A percentile compares a stretch with the other conserved stretches of the same genome.
Evolutionary conservation across 768 basidiomycete species (phyloP).

Genomic region (Dentipellis fragilis): DNA sequence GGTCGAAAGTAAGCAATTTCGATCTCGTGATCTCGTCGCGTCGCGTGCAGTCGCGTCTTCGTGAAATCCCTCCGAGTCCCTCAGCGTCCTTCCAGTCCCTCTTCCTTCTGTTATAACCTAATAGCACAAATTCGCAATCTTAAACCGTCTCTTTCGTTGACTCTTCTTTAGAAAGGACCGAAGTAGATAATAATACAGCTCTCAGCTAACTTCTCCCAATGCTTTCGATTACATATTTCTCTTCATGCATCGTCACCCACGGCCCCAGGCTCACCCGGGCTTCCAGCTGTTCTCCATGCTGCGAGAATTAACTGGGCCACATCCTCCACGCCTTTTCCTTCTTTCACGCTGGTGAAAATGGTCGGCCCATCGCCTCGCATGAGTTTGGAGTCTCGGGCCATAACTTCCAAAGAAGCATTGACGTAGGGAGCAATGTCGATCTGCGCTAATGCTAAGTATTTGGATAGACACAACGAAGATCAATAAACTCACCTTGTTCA

Average conservation of each 20-base stretch:
- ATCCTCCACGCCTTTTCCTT: conserved; percentile 71
- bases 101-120: background rate
- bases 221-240: too few relatives aligned
- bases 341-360: conserved; percentile 77
- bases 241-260: conserved; percentile 1
- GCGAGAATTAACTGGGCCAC: conserved; percentile 72
- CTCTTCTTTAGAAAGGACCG: background rate
- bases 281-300: conserved; percentile 81
- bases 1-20: too few relatives aligned
- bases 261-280: conserved; percentile 48
- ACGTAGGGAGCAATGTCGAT: conserved; percentile 91
- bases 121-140: background rate
- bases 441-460: conserved; percentile 28
- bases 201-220: background rate
- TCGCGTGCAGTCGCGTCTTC: too few relatives aligned
- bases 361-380: conserved; percentile 97
- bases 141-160: background rate
- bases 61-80: too few relatives aligned
- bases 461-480: background rate
- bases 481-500: conserved; percentile 69
- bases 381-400: conserved; percentile 84
- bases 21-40: too few relatives aligned
- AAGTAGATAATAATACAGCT: background rate
- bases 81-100: too few relatives aligned
- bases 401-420: conserved; percentile 86